These are phyloP conservation scores for Trichoderma guizhouense DNA, from an alignment of 2,329 filamentous ascomycete genomes.

Conservation along the genomic window DNA sequence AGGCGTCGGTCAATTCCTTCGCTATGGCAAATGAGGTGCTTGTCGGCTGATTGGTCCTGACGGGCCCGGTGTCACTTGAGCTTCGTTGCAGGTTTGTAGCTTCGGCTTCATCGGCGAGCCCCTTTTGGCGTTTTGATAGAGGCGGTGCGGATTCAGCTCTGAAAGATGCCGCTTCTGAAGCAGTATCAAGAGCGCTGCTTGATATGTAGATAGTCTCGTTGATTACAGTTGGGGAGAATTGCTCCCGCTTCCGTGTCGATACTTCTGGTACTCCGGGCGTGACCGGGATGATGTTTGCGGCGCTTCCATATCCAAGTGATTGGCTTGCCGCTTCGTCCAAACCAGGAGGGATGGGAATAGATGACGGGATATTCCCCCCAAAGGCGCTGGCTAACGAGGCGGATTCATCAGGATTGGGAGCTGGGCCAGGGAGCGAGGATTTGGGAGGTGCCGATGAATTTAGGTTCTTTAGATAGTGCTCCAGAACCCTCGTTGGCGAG, in stretches of 20 bases:
- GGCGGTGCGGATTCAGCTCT: slow-evolving; percentile 33
- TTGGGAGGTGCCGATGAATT: slow-evolving; percentile 18
- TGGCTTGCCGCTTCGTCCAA: slow-evolving; percentile 4
- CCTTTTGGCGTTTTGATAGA: slow-evolving; percentile 28
- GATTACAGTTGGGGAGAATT: neutral
- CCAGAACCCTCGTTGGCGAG: slow-evolving; percentile 50
- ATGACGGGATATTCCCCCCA: slow-evolving; percentile 26
- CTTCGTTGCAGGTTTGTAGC: slow-evolving; percentile 26
- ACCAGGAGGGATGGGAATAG: slow-evolving; percentile 22
- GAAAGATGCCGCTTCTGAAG: slow-evolving; percentile 19
- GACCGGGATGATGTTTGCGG: slow-evolving; percentile 26
- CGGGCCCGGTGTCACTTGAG: slow-evolving; percentile 30
- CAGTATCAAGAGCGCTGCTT: slow-evolving; percentile 28
- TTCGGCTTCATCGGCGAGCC: slow-evolving; percentile 17
- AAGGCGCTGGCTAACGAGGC: neutral
- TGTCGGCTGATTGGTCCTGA: neutral
- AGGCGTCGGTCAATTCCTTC: slow-evolving; percentile 28
- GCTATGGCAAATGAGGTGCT: slow-evolving; percentile 16
- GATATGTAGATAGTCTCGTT: slow-evolving; percentile 33
- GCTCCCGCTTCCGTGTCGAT: slow-evolving; percentile 6
- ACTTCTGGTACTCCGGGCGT: slow-evolving; percentile 22
- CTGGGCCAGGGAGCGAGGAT: slow-evolving; percentile 23
- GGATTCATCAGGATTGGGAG: neutral
- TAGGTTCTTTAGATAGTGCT: slow-evolving; percentile 42
- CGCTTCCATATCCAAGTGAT: slow-evolving; percentile 8